Evolutionary conservation across 805 yeast species (phyloP).

Genomic region (Torulaspora indica): DNA sequence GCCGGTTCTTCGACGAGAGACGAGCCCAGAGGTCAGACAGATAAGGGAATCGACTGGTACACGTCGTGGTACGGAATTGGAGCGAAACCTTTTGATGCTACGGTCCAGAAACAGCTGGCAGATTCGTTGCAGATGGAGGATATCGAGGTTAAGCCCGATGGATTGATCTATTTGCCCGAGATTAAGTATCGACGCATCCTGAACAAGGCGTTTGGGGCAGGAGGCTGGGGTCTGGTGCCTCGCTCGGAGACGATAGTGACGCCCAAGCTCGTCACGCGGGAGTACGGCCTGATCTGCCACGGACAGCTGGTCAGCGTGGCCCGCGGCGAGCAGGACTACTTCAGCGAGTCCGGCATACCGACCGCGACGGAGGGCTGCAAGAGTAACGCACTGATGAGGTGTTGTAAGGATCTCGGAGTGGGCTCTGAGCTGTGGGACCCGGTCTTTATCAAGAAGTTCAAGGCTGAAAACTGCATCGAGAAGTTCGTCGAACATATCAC

Average conservation of each 20-base stretch:
- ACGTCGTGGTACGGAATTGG: slow-evolving; percentile 86
- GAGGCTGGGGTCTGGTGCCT: slow-evolving; percentile 98
- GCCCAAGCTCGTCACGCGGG: slow-evolving; percentile 72
- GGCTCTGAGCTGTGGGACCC: slow-evolving; percentile 99
- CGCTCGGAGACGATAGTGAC: slow-evolving; percentile 79
- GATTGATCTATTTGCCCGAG: slow-evolving; percentile 86
- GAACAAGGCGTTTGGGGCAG: slow-evolving; percentile 93
- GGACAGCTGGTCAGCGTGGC: slow-evolving; percentile 89
- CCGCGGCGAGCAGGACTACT: slow-evolving; percentile 93
- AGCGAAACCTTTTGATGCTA: slow-evolving; percentile 61
- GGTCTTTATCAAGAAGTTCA: slow-evolving; percentile 67
- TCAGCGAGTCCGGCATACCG: slow-evolving; percentile 78
- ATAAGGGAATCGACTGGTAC: slow-evolving; percentile 60
- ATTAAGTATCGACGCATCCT: slow-evolving; percentile 88
- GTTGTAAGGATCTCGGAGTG: slow-evolving; percentile 94
- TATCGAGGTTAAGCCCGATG: slow-evolving; percentile 94
- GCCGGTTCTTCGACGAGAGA: neutral
- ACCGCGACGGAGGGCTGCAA: slow-evolving; percentile 98
- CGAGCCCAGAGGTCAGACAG: neutral
- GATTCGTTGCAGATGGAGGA: slow-evolving; percentile 64
- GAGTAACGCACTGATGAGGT: slow-evolving; percentile 93
- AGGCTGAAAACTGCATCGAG: slow-evolving; percentile 65
- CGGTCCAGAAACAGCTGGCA: slow-evolving; percentile 54
- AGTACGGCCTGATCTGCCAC: slow-evolving; percentile 79
- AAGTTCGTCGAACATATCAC: slow-evolving; percentile 79